Percentiles rank a stretch among this genome's conserved stretches.
phyloP scores from a whole-genome alignment of 805 yeast species.

The baker's yeast (Saccharomyces cerevisiae) region DNA sequence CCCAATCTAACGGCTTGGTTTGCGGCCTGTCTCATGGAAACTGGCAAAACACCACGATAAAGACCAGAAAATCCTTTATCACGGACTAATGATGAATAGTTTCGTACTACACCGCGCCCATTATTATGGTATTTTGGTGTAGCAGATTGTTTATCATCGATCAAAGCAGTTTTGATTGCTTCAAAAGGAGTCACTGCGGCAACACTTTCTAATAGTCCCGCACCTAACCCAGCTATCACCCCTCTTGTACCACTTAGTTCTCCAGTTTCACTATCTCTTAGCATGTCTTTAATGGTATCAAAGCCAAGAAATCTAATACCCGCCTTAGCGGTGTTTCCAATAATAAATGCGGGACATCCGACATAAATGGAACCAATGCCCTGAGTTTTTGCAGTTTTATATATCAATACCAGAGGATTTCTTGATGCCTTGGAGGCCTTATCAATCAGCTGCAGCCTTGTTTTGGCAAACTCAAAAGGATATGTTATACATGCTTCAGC shows the following conservation, averaged over 20 bases:
- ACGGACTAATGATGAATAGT: conserved; percentile 40
- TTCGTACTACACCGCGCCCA: conserved; percentile 46
- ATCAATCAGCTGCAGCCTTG: conserved; percentile 76
- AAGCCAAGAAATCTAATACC: conserved; percentile 91
- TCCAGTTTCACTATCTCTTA: conserved; percentile 72
- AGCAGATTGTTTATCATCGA: conserved; percentile 78
- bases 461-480: conserved; percentile 96
- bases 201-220: conserved; percentile 86
- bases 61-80: conserved; percentile 81
- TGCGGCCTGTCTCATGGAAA: conserved; percentile 90
- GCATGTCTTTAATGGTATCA: conserved; percentile 69
- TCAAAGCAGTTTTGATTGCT: conserved; percentile 90
- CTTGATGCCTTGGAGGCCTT: conserved; percentile 57
- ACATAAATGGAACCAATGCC: conserved; percentile 77
- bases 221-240: conserved; percentile 94
- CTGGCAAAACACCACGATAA: conserved; percentile 86
- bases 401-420: conserved; percentile 77
- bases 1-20: conserved; percentile 93
- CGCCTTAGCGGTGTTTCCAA: conserved; percentile 94
- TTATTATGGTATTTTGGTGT: conserved; percentile 68
- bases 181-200: conserved; percentile 96
- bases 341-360: conserved; percentile 94
- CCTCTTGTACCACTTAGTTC: conserved; percentile 85
- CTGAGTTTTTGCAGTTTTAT: conserved; percentile 64
- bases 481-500: conserved; percentile 87